phyloP scores from a whole-genome alignment of 1,139 yeast genomes.

The Scheffersomyces stambukii region DNA sequence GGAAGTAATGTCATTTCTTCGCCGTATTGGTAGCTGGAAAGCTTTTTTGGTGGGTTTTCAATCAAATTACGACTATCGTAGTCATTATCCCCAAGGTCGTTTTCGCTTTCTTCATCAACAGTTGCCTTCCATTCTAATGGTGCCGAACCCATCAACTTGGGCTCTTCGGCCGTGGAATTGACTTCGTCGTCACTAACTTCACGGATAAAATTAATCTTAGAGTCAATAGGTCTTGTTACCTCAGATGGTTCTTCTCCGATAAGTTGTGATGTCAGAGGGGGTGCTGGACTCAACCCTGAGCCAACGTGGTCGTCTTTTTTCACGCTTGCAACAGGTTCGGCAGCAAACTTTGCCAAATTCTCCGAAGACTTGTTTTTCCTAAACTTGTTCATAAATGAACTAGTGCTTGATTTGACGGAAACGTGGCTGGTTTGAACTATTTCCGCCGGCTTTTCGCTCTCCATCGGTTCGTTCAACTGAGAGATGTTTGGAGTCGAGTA shows the following conservation, averaged over 20 bases:
- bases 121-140: conserved; percentile 4
- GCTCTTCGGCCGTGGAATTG: conserved; percentile 7
- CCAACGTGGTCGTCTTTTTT: conserved; percentile 5
- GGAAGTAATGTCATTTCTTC: conserved; percentile 25
- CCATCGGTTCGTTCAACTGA: conserved; percentile 2
- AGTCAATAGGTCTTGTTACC: neutral
- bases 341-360: conserved; percentile 11
- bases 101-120: conserved; percentile 4
- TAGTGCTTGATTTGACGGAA: conserved; percentile 4
- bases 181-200: conserved; percentile 28
- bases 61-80: conserved; percentile 23
- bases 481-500: conserved; percentile 27
- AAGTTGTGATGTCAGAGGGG: conserved; percentile 7
- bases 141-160: conserved; percentile 7
- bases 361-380: conserved; percentile 22
- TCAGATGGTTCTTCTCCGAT: neutral
- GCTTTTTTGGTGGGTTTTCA: conserved; percentile 25
- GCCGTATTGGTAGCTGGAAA: conserved; percentile 19
- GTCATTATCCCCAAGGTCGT: conserved; percentile 10
- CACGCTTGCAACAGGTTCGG: neutral
- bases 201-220: conserved; percentile 28
- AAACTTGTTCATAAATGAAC: conserved; percentile 19
- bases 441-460: conserved; percentile 1
- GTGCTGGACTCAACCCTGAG: conserved; percentile 9
- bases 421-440: conserved; percentile 2